Evolutionary conservation across 129 eudicot species (phyloP).

Genomic region (Centella asiatica): DNA sequence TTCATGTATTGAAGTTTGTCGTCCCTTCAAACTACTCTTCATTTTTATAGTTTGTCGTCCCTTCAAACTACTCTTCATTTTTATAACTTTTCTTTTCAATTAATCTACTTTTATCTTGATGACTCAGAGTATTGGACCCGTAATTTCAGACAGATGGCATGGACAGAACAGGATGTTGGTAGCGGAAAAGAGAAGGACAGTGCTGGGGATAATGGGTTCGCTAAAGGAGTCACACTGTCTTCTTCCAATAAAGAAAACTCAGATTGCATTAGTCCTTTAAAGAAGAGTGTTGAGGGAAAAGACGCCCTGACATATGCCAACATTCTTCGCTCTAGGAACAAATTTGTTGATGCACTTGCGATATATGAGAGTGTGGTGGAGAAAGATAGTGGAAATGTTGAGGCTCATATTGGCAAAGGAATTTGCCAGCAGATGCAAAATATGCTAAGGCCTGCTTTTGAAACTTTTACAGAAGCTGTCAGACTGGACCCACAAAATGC

Average conservation of each 20-base stretch:
- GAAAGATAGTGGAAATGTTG: slow-evolving; percentile 60
- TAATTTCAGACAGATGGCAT: slow-evolving; percentile 37
- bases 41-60: no score
- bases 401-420: slow-evolving; percentile 90
- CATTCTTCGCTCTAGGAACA: slow-evolving; percentile 90
- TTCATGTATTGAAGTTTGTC: no score
- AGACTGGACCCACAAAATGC: slow-evolving; percentile 82
- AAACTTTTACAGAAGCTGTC: slow-evolving; percentile 80
- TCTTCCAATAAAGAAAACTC: slow-evolving; percentile 31
- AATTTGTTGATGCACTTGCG: slow-evolving; percentile 73
- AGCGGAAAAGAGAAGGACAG: slow-evolving; percentile 39
- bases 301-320: slow-evolving; percentile 82
- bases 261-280: slow-evolving; percentile 24
- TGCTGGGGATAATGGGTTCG: slow-evolving; percentile 34
- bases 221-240: slow-evolving; percentile 40
- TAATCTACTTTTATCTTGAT: background rate
- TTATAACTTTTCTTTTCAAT: no score
- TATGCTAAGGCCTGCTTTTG: slow-evolving; percentile 67
- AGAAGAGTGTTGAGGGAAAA: slow-evolving; percentile 47
- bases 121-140: slow-evolving; percentile 24
- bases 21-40: no score
- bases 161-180: slow-evolving; percentile 60
- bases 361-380: slow-evolving; percentile 64
- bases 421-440: slow-evolving; percentile 90
- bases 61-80: no score